Evolutionary conservation across 306 rosid species (phyloP), one percentile per base, ranked within the genome.

Genomic region (Malus orientalis): DNA sequence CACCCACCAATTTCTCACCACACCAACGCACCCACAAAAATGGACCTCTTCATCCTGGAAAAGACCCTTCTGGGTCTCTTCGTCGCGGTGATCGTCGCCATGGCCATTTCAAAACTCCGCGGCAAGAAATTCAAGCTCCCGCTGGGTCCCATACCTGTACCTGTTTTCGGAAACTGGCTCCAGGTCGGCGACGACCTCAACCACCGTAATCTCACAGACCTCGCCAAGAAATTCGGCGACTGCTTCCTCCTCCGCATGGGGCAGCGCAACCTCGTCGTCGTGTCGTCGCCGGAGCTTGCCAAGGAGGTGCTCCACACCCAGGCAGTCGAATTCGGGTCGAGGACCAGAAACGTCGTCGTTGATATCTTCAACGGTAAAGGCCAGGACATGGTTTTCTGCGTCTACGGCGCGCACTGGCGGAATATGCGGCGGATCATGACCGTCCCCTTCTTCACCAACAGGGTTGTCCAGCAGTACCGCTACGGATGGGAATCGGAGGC

Each of bases 111-210:
- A 8, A 93, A 83, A 29, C 78, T 89, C 53, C 90, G 91, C 1
- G 96, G 98, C 18, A 86, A 82, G 77, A 79, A 86, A 0, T 91
- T 93, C 82, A 93, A 89, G 74, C 91, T 93, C n/a, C 98, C 97
- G 0, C 98, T 97, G 0, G 98, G 98, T 0, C 97, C 98, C 0
- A 40, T 91, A 0, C 93, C 98, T 0, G 92, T 91, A 0, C 97
- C 98, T 0, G 42, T 93, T 7, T 91, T 93, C 83, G 98, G 96
- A 0, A 93, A 93, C 80, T 93, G 98, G 98, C 93, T 93, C 32
- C 98, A 93, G n/a, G 98, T 93, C 65, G 98, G 98, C 3, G 97
- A 93, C 11, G 96, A 91, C 75, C 85, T 93, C 78, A 93, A 93
- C 83, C 98, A 93, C 91, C 96, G 97, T 1, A 93, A 93, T 57